phyloP scores from a whole-genome alignment of 2,329 filamentous ascomycete species.

The Phyllosticta capitalensis region DNA sequence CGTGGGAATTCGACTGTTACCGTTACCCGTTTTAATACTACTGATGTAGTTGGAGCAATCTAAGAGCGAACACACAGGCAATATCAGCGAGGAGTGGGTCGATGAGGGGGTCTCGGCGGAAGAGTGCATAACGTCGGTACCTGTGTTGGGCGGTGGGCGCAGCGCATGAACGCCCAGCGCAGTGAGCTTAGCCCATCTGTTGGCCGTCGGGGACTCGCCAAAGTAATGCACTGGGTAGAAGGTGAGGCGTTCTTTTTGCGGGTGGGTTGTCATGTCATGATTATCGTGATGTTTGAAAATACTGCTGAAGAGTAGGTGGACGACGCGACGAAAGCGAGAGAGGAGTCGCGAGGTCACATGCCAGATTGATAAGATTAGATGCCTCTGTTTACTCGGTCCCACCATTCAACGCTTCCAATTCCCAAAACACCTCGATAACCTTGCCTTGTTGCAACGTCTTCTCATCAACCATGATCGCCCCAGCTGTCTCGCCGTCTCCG shows the following conservation, averaged over 20 bases:
- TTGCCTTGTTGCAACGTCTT: not conserved
- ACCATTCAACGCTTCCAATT: not conserved
- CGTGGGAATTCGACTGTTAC: constrained; percentile 19
- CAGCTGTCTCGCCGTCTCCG: not conserved
- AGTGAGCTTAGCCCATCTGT: constrained; percentile 54
- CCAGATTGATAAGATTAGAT: not conserved
- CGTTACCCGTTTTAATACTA: not conserved
- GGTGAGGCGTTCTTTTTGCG: constrained; percentile 14
- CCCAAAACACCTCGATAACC: not conserved
- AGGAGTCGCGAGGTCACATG: not conserved
- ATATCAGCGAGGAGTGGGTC: not conserved
- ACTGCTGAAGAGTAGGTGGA: not conserved
- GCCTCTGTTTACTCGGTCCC: not conserved
- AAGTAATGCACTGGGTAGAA: constrained; percentile 53
- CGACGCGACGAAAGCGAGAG: not conserved
- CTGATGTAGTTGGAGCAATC: not conserved
- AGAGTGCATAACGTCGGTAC: constrained; percentile 15
- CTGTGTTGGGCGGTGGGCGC: constrained; percentile 38
- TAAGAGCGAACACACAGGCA: not conserved
- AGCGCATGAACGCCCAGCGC: constrained; percentile 46
- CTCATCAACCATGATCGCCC: not conserved
- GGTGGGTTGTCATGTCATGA: constrained; percentile 28
- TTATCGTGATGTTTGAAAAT: constrained; percentile 2
- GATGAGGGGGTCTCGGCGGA: not conserved
- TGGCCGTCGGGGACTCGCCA: constrained; percentile 49